Percentiles rank a stretch among this genome's conserved stretches.
Conservation (phyloP, 441 rosid genomes). For the Gossypium schwendimanii region DNA sequence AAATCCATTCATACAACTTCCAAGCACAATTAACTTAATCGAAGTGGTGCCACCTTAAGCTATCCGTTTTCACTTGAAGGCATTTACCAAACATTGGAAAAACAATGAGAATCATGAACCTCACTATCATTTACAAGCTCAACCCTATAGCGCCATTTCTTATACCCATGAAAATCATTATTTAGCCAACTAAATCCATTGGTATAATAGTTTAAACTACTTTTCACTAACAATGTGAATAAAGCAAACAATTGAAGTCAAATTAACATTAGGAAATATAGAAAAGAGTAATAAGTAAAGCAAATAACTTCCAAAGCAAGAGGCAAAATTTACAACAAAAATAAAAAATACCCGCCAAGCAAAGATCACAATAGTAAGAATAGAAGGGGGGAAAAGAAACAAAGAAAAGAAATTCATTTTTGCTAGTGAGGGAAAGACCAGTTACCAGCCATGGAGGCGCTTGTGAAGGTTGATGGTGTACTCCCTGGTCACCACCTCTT, state of each 20-base stretch:
- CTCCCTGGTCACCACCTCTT: constrained; percentile 86
- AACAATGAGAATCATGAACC: background rate
- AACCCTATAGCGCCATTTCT: background rate
- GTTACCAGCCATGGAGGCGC: constrained; percentile 81
- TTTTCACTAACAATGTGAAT: background rate
- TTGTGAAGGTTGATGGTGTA: constrained; percentile 88
- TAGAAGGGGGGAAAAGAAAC: background rate
- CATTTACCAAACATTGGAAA: background rate
- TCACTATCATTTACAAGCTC: background rate
- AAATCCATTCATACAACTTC: background rate
- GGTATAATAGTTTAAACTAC: background rate
- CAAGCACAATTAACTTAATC: background rate
- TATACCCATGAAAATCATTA: background rate
- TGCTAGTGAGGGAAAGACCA: background rate
- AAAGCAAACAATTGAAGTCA: background rate
- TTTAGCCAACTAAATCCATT: background rate
- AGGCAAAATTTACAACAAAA: background rate
- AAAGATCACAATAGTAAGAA: background rate
- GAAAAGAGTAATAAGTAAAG: background rate
- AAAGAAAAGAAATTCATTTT: background rate
- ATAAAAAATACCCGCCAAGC: background rate
- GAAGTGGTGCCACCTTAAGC: background rate
- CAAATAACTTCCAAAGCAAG: background rate
- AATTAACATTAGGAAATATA: background rate
- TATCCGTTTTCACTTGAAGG: background rate